phyloP scores from a whole-genome alignment of 768 basidiomycete species.

The Crucibulum laeve region DNA sequence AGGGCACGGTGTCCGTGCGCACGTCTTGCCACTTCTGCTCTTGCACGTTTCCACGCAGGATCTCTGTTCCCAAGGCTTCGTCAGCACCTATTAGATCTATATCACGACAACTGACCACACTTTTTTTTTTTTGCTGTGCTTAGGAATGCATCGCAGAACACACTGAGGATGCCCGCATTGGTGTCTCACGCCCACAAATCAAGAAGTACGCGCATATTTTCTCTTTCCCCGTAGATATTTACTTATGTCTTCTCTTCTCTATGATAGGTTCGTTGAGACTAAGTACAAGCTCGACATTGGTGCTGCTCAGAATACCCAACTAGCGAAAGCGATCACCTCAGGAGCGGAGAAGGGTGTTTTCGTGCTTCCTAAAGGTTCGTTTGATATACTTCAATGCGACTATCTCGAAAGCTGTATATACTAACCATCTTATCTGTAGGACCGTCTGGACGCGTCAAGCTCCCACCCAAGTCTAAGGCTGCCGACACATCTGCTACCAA shows the following conservation, averaged over 20 bases:
- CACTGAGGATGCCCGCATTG: constrained; percentile 72
- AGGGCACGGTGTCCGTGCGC: constrained; percentile 16
- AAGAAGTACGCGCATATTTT: constrained; percentile 64
- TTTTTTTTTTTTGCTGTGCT: constrained; percentile 3
- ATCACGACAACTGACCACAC: neutral
- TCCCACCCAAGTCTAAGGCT: constrained; percentile 48
- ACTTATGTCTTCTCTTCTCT: constrained; percentile 12
- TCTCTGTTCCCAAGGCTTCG: too few species aligned
- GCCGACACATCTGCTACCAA: constrained; percentile 33
- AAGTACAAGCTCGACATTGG: constrained; percentile 81
- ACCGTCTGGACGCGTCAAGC: constrained; percentile 70
- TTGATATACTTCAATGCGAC: neutral
- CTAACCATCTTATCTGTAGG: constrained; percentile 28
- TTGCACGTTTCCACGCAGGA: neutral
- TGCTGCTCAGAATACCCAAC: constrained; percentile 70
- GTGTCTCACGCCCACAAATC: constrained; percentile 88
- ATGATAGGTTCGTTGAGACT: constrained; percentile 71
- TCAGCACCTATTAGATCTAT: neutral
- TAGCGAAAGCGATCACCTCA: constrained; percentile 75
- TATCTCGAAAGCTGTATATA: neutral
- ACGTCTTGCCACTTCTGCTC: neutral
- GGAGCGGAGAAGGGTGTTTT: constrained; percentile 84
- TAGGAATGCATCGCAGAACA: constrained; percentile 80
- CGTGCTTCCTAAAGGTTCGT: constrained; percentile 79
- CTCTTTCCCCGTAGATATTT: constrained; percentile 1